Percentiles rank a stretch among this genome's conserved stretches.
Evolutionary conservation across 1,139 yeast genomes (phyloP).

Genomic region (Petasospora fabianii): DNA sequence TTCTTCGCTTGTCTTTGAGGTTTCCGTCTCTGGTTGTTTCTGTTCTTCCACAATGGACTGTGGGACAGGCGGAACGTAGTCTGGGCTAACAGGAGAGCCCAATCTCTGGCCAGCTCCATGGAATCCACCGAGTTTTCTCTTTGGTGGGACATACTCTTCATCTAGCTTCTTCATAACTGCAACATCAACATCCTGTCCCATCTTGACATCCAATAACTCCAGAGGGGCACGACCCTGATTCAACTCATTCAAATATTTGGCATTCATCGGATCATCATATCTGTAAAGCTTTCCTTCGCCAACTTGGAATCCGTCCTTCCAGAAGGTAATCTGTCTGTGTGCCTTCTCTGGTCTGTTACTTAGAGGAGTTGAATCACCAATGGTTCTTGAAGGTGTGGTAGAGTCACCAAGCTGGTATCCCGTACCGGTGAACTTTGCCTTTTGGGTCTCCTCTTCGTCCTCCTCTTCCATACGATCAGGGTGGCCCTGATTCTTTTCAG

Average conservation of each 20-base stretch:
- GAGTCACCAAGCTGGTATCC: conserved; percentile 81
- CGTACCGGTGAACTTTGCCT: conserved; percentile 50
- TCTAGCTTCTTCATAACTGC: conserved; percentile 76
- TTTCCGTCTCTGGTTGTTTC: no score
- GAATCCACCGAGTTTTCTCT: conserved; percentile 66
- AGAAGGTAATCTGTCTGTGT: conserved; percentile 77
- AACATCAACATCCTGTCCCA: conserved; percentile 96
- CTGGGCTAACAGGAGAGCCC: conserved; percentile 88
- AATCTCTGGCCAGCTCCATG: conserved; percentile 81
- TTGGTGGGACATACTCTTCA: conserved; percentile 77
- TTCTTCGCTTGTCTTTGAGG: conserved; percentile 18
- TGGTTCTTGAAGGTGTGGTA: conserved; percentile 39
- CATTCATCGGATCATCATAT: conserved; percentile 88
- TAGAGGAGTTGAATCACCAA: conserved; percentile 29
- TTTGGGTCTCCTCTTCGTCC: conserved; percentile 32
- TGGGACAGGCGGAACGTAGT: conserved; percentile 26
- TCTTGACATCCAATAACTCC: conserved; percentile 71
- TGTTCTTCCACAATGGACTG: conserved; percentile 18
- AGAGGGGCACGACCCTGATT: conserved; percentile 94
- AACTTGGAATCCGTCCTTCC: conserved; percentile 95
- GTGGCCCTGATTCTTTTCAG: conserved; percentile 43
- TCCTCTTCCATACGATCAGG: conserved; percentile 29
- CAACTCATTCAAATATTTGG: conserved; percentile 70
- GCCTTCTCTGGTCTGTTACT: conserved; percentile 46
- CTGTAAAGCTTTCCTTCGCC: conserved; percentile 85